phyloP scores from a whole-genome alignment of 2,329 filamentous ascomycete species.

The Cladosporium oxysporum region DNA sequence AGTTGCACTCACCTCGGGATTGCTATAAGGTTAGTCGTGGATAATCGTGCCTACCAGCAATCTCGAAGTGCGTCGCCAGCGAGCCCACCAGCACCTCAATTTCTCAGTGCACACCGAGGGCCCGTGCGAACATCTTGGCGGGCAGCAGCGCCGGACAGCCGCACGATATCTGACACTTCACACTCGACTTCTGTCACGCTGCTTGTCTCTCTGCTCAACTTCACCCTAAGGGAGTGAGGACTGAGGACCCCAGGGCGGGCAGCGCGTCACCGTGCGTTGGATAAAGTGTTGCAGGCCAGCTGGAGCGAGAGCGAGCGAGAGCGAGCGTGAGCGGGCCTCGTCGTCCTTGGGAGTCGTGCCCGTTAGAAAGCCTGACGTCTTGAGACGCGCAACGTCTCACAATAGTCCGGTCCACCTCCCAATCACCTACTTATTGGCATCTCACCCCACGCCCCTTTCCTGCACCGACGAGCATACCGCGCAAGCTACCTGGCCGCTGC shows the following conservation, averaged over 20 bases:
- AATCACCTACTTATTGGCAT: not conserved
- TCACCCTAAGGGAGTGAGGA: not conserved
- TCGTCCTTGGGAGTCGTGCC: too few species aligned
- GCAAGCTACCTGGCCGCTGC: slow-evolving; percentile 9
- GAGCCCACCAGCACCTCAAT: not conserved
- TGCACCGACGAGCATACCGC: slow-evolving; percentile 3
- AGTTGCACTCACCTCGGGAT: slow-evolving; percentile 19
- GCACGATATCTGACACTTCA: not conserved
- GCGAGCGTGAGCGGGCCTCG: not conserved
- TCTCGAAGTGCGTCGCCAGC: slow-evolving; percentile 10
- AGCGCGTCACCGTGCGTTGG: not conserved
- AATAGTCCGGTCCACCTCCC: not conserved
- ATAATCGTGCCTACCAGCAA: slow-evolving; percentile 18
- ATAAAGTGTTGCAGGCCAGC: not conserved
- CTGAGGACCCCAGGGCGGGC: not conserved
- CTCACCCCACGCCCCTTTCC: slow-evolving; percentile 1
- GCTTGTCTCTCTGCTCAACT: not conserved
- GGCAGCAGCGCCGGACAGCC: not conserved
- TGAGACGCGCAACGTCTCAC: slow-evolving; percentile 10
- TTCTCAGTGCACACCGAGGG: not conserved
- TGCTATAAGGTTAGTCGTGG: slow-evolving; percentile 20
- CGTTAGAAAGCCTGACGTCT: slow-evolving; percentile 16
- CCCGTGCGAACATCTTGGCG: not conserved
- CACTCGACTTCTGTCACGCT: not conserved
- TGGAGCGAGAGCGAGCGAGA: not conserved